These are phyloP conservation scores for Elongisporangium anandrum DNA, from an alignment of 352 stramenopile genomes.

Conservation along the genomic window DNA sequence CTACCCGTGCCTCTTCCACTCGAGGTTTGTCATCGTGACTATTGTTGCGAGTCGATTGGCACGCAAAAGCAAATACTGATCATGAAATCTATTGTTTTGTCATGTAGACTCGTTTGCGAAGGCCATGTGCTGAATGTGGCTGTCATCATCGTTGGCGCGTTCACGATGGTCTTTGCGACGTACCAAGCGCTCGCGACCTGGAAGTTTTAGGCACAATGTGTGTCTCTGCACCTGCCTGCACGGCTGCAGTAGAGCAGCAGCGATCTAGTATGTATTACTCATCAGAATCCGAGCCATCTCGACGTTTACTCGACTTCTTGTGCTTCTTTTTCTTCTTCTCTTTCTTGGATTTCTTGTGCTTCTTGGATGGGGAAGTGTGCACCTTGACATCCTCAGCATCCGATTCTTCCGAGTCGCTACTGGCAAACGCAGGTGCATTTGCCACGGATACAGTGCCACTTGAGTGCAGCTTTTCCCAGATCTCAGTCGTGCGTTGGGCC, in stretches of 20 bases:
- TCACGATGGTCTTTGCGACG: constrained; percentile 62
- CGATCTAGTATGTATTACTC: constrained; percentile 8
- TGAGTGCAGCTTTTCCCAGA: constrained; percentile 45
- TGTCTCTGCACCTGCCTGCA: constrained; percentile 6
- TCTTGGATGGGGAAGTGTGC: constrained; percentile 10
- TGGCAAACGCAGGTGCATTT: constrained; percentile 43
- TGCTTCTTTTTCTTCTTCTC: constrained; percentile 25
- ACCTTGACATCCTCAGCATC: constrained; percentile 38
- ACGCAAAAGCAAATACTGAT: neutral
- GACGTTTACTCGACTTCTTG: constrained; percentile 13
- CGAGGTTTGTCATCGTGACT: constrained; percentile 10
- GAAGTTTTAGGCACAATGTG: constrained; percentile 11
- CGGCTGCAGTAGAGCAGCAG: constrained; percentile 16
- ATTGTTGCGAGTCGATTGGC: neutral
- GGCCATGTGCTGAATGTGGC: constrained; percentile 34
- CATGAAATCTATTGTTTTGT: neutral
- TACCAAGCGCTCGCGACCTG: constrained; percentile 52
- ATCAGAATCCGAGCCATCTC: constrained; percentile 5
- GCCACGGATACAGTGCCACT: constrained; percentile 36
- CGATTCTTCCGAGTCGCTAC: constrained; percentile 28
- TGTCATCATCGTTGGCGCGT: constrained; percentile 41
- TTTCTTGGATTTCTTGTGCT: constrained; percentile 19
- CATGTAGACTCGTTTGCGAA: constrained; percentile 29
- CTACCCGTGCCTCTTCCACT: constrained; percentile 70
- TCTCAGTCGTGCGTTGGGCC: constrained; percentile 38